Base-by-base conservation (phyloP, 176 grass and related monocot species). In the Melocanna baccifera region DNA sequence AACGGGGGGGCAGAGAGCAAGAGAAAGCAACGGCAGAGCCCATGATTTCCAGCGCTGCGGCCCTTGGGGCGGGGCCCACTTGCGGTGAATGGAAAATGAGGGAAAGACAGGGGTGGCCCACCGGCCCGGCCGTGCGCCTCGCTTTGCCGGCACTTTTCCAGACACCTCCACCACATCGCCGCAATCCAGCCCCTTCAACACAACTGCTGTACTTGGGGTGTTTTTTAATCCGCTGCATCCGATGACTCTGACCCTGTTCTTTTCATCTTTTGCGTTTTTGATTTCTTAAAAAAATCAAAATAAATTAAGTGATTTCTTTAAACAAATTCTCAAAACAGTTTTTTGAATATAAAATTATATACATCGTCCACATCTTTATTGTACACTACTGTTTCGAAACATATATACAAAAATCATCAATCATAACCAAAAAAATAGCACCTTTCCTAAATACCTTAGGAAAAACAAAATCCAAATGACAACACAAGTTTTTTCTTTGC, bases 61-160 rank as follows among this genome's bases (percentile, higher is more conserved):
- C 59, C 61, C 68, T 25, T 45, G 28, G 10, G 10, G 57, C 0
- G 10, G 75, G 89, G n/a, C 75, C 80, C 89, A 76, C 81, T 5
- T 12, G 22, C 4, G 23, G 6, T 53, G 43, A 26, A 39, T 14
- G 6, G 8, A 37, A 36, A 70, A 19, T 11, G 48, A 4, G 18
- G 9, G 9, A 52, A 2, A 20, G 83, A 88, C 86, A 88, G 34
- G 80, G 34, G 0, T 74, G 89, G 81, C 85, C 89, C 89, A 91
- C 76, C 36, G 79, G 45, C 46, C 84, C 84, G 84, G 84, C 88
- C 88, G 84, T 90, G 88, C 84, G 88, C 37, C 88, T 90, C 11
- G 66, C 79, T 83, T 83, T 90, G 88, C 79, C 84, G 89, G 76
- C 53, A 46, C 70, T 91, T 91, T 84, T 39, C 20, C 85, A 15